Conservation (phyloP, 1,284 basidiomycete genomes). For the Irpex lacteus region DNA sequence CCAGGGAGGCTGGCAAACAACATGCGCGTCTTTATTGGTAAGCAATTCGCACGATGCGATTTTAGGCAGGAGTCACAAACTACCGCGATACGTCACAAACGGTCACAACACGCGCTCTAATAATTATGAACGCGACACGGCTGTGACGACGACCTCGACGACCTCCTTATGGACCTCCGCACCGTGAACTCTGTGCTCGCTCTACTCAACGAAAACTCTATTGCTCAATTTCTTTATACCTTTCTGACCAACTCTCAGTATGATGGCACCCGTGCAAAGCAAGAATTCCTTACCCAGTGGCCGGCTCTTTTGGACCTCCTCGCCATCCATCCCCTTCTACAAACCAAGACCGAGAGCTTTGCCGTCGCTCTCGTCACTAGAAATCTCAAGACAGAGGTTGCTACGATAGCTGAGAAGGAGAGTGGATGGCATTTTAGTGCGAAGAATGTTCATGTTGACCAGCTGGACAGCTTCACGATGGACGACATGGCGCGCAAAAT, state of each 20-base stretch:
- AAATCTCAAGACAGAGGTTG: not conserved
- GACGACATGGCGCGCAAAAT: not conserved
- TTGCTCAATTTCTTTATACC: not conserved
- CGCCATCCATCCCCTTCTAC: not conserved
- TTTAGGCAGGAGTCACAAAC: not conserved
- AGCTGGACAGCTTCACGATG: not conserved
- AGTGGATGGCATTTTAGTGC: not conserved
- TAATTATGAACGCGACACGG: not conserved
- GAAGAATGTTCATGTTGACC: not conserved
- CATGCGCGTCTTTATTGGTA: not conserved
- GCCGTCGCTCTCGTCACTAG: not conserved
- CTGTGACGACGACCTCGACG: not conserved
- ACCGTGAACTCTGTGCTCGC: not conserved
- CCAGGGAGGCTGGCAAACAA: conserved; percentile 1
- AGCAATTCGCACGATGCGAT: not conserved
- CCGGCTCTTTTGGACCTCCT: not conserved
- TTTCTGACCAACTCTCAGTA: not conserved
- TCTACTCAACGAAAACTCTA: not conserved
- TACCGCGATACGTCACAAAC: not conserved
- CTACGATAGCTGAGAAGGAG: not conserved
- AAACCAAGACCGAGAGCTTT: not conserved
- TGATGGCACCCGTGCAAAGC: not conserved
- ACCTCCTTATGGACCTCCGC: not conserved
- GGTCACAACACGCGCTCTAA: not conserved
- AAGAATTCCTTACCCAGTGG: not conserved